Percentiles rank a stretch among this genome's conserved stretches.
Evolutionary conservation across 192 early-diverging fungal genomes (phyloP).

Genomic region (Coemansia javaensis): DNA sequence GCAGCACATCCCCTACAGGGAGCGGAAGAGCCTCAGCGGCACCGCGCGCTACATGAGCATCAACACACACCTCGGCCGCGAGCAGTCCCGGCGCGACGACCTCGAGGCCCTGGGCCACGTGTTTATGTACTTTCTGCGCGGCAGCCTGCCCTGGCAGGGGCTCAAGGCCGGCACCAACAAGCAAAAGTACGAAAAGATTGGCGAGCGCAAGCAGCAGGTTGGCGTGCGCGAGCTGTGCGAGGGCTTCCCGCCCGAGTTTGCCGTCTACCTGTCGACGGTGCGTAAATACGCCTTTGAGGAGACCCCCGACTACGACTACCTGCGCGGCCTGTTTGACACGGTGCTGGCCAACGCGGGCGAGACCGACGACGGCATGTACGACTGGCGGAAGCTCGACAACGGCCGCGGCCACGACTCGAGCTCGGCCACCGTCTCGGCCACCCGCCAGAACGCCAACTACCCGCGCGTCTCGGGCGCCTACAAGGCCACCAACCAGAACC

Average conservation of each 20-base stretch:
- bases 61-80: constrained; percentile 95
- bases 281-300: constrained; percentile 93
- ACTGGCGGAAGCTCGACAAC: constrained; percentile 73
- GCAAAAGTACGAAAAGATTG: constrained; percentile 99
- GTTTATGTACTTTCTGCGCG: constrained; percentile 96
- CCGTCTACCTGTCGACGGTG: constrained; percentile 82
- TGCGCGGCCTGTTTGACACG: constrained; percentile 80
- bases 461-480: constrained; percentile 37
- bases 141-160: constrained; percentile 95
- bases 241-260: constrained; percentile 91
- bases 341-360: constrained; percentile 65
- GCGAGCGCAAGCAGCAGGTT: constrained; percentile 94
- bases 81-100: constrained; percentile 97
- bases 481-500: constrained; percentile 41
- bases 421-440: constrained; percentile 25
- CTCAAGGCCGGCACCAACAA: constrained; percentile 97
- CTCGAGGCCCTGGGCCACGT: constrained; percentile 97
- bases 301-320: constrained; percentile 94
- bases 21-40: constrained; percentile 89
- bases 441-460: constrained; percentile 21
- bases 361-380: constrained; percentile 87
- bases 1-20: constrained; percentile 96
- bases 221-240: constrained; percentile 86
- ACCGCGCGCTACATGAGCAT: constrained; percentile 99
- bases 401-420: constrained; percentile 44